These are phyloP conservation scores for Solanum appendiculatum DNA, from an alignment of 257 asterid genomes.

Conservation along the genomic window DNA sequence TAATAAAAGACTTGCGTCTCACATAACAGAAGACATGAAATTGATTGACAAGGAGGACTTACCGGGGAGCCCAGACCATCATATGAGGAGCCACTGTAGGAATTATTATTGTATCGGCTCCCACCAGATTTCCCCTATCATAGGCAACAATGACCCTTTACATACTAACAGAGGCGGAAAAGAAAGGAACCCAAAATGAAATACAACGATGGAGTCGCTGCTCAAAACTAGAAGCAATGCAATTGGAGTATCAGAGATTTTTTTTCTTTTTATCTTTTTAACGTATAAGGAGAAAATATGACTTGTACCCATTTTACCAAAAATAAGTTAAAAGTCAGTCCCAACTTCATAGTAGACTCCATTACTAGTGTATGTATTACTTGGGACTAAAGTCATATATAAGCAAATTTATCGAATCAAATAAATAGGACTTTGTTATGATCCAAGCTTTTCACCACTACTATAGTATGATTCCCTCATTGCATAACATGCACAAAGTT, in stretches of 20 bases:
- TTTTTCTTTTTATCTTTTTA: not conserved
- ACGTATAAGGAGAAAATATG: not conserved
- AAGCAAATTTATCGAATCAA: not conserved
- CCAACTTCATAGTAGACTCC: not conserved
- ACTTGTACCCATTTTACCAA: not conserved
- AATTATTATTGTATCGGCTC: constrained; percentile 42
- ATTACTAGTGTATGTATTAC: not conserved
- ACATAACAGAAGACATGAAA: constrained; percentile 1
- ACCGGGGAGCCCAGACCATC: constrained; percentile 78
- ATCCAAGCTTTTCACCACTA: not conserved
- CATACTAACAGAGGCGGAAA: not conserved
- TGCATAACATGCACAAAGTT: not conserved
- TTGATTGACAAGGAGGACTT: constrained; percentile 14
- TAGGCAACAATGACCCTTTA: not conserved
- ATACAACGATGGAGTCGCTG: not conserved
- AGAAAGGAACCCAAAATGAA: not conserved
- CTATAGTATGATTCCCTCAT: not conserved
- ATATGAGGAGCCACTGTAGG: constrained; percentile 22
- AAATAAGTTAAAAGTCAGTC: not conserved
- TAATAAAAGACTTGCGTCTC: constrained; percentile 6
- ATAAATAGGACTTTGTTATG: not conserved
- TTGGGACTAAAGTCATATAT: not conserved
- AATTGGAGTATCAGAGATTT: not conserved
- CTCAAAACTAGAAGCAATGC: not conserved
- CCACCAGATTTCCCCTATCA: constrained; percentile 71